phyloP scores from a whole-genome alignment of 306 rosid genomes.

The Vicia faba region DNA sequence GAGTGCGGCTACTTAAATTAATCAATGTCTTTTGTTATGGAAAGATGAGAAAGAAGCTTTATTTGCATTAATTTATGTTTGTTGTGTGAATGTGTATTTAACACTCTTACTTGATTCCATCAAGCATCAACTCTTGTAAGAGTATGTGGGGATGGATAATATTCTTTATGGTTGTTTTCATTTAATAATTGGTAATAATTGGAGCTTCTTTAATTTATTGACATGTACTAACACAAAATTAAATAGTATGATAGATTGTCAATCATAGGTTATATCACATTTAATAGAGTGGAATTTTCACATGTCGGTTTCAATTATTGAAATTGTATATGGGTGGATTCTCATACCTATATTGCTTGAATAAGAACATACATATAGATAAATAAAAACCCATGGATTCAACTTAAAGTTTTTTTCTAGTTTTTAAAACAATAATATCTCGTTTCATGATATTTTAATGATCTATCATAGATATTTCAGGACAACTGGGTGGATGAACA shows the following conservation, averaged over 20 bases:
- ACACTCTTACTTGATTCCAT: conserved; percentile 23
- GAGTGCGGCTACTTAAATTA: conserved; percentile 38
- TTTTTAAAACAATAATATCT: too few relatives aligned
- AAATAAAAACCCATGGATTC: too few relatives aligned
- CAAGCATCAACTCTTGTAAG: conserved; percentile 19
- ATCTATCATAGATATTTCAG: too few relatives aligned
- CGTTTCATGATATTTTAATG: too few relatives aligned
- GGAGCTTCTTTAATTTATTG: not conserved
- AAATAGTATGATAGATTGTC: not conserved
- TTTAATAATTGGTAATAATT: conserved; percentile 21
- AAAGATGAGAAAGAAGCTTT: conserved; percentile 37
- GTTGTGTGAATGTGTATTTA: not conserved
- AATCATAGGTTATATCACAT: not conserved
- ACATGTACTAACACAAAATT: not conserved
- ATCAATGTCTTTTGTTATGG: conserved; percentile 22
- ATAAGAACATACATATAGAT: too few relatives aligned
- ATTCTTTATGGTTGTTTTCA: not conserved
- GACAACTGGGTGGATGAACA: too few relatives aligned
- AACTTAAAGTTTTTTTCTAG: too few relatives aligned
- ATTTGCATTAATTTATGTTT: conserved; percentile 30
- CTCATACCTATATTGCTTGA: not conserved
- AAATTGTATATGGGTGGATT: not conserved
- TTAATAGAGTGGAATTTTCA: conserved; percentile 5
- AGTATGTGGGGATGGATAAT: conserved; percentile 15
- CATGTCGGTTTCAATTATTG: not conserved